phyloP scores from a whole-genome alignment of 495 filamentous ascomycete species.

The Podospora didyma region DNA sequence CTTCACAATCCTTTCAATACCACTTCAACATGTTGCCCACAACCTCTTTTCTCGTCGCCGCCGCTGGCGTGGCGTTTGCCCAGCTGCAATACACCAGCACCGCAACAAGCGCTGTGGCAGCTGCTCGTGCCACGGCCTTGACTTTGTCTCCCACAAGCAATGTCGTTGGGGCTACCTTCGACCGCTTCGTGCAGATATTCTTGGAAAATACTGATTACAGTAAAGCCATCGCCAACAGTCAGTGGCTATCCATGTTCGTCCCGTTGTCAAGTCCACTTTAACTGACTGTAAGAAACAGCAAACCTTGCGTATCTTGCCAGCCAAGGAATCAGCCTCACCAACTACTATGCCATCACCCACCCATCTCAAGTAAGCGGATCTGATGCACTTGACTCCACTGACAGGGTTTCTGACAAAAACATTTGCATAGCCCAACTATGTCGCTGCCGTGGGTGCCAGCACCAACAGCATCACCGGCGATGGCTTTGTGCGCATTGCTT shows the following conservation, averaged over 20 bases:
- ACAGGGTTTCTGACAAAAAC: constrained; percentile 34
- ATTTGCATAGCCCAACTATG: constrained; percentile 69
- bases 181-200: constrained; percentile 65
- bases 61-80: constrained; percentile 5
- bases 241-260: neutral
- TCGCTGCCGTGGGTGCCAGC: constrained; percentile 56
- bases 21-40: neutral
- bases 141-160: constrained; percentile 52
- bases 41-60: neutral
- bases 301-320: constrained; percentile 47
- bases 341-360: constrained; percentile 49
- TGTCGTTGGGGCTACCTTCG: constrained; percentile 61
- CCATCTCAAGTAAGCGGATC: constrained; percentile 10
- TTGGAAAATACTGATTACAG: constrained; percentile 66
- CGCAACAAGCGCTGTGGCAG: constrained; percentile 3
- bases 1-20: neutral
- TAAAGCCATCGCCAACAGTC: constrained; percentile 17
- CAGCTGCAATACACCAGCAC: constrained; percentile 17
- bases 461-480: constrained; percentile 65
- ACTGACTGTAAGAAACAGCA: constrained; percentile 4
- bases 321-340: constrained; percentile 60
- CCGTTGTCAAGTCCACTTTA: neutral
- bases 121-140: constrained; percentile 9
- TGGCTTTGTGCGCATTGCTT: constrained; percentile 50
- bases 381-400: neutral